Evolutionary conservation across 2,329 filamentous ascomycete species (phyloP).

Genomic region (Knoxdaviesia capensis): DNA sequence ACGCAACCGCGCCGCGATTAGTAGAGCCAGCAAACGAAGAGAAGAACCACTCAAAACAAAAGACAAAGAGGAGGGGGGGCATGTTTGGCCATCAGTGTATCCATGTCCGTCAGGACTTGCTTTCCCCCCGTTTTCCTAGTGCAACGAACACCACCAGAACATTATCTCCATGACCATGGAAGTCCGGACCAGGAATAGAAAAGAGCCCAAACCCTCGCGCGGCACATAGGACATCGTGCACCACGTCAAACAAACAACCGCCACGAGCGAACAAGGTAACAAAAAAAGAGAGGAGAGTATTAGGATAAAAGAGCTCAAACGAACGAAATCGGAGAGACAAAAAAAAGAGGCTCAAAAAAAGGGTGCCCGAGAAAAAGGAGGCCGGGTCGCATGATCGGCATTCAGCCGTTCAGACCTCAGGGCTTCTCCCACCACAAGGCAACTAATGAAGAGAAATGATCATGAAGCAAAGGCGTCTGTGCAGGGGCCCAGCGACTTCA

Average conservation of each 20-base stretch:
- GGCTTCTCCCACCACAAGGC: background rate
- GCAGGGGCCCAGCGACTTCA: background rate
- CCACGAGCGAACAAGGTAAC: background rate
- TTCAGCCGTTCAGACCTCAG: too few relatives aligned
- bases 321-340: background rate
- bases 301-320: background rate
- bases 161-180: background rate
- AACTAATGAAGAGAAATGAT: background rate
- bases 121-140: too few relatives aligned
- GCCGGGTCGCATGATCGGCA: too few relatives aligned
- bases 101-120: background rate
- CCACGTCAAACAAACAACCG: background rate
- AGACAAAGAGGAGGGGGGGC: background rate
- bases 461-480: background rate
- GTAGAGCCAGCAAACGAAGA: too few relatives aligned
- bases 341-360: background rate
- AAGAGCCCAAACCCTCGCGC: background rate
- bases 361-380: background rate
- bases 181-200: background rate
- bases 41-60: background rate
- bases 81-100: background rate
- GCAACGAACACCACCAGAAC: background rate
- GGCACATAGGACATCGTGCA: background rate
- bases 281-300: background rate
- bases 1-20: too few relatives aligned